Conservation (phyloP, 2,329 filamentous ascomycete genomes). For the Aureobasidium sp. region DNA sequence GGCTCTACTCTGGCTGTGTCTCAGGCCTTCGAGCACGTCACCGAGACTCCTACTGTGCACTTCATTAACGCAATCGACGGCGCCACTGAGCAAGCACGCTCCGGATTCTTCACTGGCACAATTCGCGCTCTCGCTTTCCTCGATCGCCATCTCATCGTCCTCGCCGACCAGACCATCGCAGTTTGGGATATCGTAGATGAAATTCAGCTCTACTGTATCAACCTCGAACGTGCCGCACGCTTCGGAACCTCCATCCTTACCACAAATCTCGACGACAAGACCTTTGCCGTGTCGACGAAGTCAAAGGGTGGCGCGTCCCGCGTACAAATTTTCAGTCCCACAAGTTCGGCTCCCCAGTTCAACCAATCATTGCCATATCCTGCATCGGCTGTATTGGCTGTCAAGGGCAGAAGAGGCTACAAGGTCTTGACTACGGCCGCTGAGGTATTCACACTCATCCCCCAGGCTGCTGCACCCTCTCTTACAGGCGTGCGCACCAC, state of each 20-base stretch:
- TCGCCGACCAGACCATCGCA: slow-evolving; percentile 76
- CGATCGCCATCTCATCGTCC: slow-evolving; percentile 76
- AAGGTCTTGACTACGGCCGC: slow-evolving; percentile 80
- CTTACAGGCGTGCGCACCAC: background rate
- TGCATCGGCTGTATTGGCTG: slow-evolving; percentile 69
- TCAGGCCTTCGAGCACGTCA: slow-evolving; percentile 42
- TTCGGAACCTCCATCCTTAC: slow-evolving; percentile 63
- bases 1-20: slow-evolving; percentile 81
- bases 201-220: slow-evolving; percentile 72
- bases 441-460: slow-evolving; percentile 63
- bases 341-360: slow-evolving; percentile 1
- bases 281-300: slow-evolving; percentile 41
- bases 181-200: slow-evolving; percentile 91
- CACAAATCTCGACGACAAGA: slow-evolving; percentile 64
- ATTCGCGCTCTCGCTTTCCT: slow-evolving; percentile 73
- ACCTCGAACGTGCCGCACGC: slow-evolving; percentile 49
- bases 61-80: slow-evolving; percentile 80
- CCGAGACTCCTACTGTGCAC: slow-evolving; percentile 70
- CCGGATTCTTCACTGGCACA: slow-evolving; percentile 70
- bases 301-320: slow-evolving; percentile 6
- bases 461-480: slow-evolving; percentile 27
- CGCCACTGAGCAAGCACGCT: slow-evolving; percentile 69
- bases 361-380: slow-evolving; percentile 6
- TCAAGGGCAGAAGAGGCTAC: slow-evolving; percentile 73
- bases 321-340: slow-evolving; percentile 11